These are phyloP conservation scores for Dispira parvispora DNA, from an alignment of 192 early-diverging fungal species.

Conservation along the genomic window DNA sequence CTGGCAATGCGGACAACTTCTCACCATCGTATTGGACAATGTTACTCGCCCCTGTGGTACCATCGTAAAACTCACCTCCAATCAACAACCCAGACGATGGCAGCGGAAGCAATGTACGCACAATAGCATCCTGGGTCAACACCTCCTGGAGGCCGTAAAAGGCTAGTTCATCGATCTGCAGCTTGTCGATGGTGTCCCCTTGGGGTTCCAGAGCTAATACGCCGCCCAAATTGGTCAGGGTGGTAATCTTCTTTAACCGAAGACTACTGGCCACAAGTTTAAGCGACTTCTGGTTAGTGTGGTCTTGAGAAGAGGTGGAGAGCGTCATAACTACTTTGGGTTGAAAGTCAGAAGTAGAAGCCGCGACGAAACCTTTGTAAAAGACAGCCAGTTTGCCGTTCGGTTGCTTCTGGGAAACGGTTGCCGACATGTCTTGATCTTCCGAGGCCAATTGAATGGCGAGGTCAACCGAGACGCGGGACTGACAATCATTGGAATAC, in stretches of 20 bases:
- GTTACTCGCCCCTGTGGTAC: conserved; percentile 24
- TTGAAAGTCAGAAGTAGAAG: conserved; percentile 27
- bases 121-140: conserved; percentile 26
- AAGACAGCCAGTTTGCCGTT: conserved; percentile 25
- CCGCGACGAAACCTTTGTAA: conserved; percentile 28
- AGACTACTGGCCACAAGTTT: conserved; percentile 24
- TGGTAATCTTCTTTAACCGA: conserved; percentile 20
- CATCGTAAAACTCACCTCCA: conserved; percentile 38
- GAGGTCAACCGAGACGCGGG: conserved; percentile 13
- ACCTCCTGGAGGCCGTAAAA: conserved; percentile 20
- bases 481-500: conserved; percentile 25
- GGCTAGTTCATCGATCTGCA: conserved; percentile 17
- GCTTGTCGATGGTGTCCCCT: conserved; percentile 2
- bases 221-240: conserved; percentile 23
- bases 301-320: conserved; percentile 11
- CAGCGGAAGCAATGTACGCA: conserved; percentile 25
- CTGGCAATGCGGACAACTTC: conserved; percentile 15
- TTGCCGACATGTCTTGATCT: conserved; percentile 16
- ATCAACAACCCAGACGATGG: conserved; percentile 29
- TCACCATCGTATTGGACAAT: conserved; percentile 36
- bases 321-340: conserved; percentile 29
- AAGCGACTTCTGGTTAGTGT: conserved; percentile 15
- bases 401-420: conserved; percentile 27
- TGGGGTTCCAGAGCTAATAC: conserved; percentile 19
- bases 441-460: not conserved